phyloP scores from a whole-genome alignment of 345 rosid species.

The Cochlearia excelsa region DNA sequence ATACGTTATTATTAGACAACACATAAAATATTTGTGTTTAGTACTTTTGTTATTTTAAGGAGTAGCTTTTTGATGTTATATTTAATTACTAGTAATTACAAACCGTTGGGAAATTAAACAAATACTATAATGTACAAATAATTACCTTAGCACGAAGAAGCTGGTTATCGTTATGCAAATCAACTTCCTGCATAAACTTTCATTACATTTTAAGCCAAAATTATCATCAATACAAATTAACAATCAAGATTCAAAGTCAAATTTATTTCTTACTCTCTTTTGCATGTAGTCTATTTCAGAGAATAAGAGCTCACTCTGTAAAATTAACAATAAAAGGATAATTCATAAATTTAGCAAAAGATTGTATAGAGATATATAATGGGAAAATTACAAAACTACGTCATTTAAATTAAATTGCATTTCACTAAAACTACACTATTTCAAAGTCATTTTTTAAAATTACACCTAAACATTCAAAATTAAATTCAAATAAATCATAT shows the following conservation, averaged over 20 bases:
- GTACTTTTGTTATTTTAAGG: too few species aligned
- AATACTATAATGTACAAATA: background rate
- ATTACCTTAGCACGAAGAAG: conserved; percentile 88
- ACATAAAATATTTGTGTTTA: too few species aligned
- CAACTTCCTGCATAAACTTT: conserved; percentile 60
- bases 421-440: too few species aligned
- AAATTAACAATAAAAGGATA: background rate
- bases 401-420: too few species aligned
- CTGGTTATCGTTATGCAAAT: conserved; percentile 91
- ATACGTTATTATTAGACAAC: background rate
- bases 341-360: background rate
- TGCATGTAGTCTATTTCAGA: conserved; percentile 95
- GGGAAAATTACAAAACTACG: too few species aligned
- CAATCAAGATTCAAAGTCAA: background rate
- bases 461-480: too few species aligned
- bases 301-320: conserved; percentile 79
- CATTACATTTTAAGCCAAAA: conserved; percentile 7
- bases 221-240: background rate
- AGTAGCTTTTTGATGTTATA: background rate
- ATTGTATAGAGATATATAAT: background rate
- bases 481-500: too few species aligned
- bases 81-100: background rate
- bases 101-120: too few species aligned
- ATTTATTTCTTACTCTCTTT: conserved; percentile 57
- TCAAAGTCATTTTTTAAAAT: too few species aligned